Evolutionary conservation across 2,329 filamentous ascomycete species (phyloP), one percentile per base, ranked within the genome.

Genomic region (Dothistroma pini): DNA sequence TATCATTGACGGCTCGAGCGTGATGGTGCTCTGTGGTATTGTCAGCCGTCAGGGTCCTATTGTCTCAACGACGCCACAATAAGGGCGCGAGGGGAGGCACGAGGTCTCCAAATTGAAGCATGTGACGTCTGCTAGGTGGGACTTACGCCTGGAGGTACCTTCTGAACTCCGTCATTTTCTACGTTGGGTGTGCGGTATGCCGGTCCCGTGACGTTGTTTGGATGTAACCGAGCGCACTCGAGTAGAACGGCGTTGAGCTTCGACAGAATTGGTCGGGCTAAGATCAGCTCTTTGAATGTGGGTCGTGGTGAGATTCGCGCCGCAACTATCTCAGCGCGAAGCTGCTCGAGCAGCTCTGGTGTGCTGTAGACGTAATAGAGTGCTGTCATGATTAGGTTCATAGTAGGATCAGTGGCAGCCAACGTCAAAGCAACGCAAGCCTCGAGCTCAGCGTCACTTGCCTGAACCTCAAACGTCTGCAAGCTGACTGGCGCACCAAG

Each of bases 391-490:
- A 65, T 50, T 31, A 65, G 59, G 5, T 38, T 47, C 34, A 66
- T 62, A 31, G 63, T 47, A 7, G 66, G 61, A 31, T 68, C 66
- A 25, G 65, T 58, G 12, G 60, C 66, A 1, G 63, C 65, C 9
- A 65, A 49, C 6, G 61, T 54, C 16, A 68, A 56, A 10, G 62
- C 66, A 21, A 62, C 50, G 21, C 59, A 55, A n/a, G 66, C 59
- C 35, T 66, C 60, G 9, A 56, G 25, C 38, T 57, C 47, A 3
- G 44, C 51, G 22, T 29, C n/a, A 48, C 10, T 49, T 29, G 44
- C 1, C 54, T 25, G 16, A 16, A 35, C 44, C 14, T 25, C 34
- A 25, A 47, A 57, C 29, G 5, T 44, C 5, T 44, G 41, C 14
- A 14, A 44, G 41, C 31, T 38, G 56, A 57, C 31, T 51, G 56